Base-by-base conservation (phyloP, 1,139 yeast species). In the Maudiozyma humilis region DNA sequence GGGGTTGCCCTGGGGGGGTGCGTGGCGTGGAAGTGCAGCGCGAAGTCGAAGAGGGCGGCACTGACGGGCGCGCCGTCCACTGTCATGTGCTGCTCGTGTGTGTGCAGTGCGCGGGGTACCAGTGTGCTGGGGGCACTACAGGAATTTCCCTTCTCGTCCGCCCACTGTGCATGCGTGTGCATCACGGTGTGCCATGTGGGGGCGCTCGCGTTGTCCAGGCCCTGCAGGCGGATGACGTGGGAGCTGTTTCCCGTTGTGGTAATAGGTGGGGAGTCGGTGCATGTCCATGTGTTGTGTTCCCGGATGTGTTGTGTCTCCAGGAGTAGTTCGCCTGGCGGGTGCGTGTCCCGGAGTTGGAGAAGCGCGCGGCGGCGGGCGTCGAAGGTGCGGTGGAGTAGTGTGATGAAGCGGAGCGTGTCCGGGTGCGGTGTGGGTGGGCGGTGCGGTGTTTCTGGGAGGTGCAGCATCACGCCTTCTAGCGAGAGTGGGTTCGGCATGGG, bases 101-200 rank as follows among this genome's bases (percentile, higher is more conserved):
- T 75, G 64, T 83, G 93, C 89, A 91, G 82, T 43, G 91, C 93
- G 70, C 93, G 76, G 60, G 93, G 93, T 71, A 91, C 77, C 45
- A 82, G 85, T 63, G 83, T 81, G 65, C 83, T 69, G 27, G 27
- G 10, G 10, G 8, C 6, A 6, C 27, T 23, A 6, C 27, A 6
- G 6, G 27, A 10, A 23, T 6, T 23, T 6, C 10, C 6, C 10
- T 23, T 23, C 27, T 23, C 27, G n/a, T n/a, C n/a, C n/a, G n/a
- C n/a, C n/a, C n/a, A n/a, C n/a, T n/a, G n/a, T n/a, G n/a, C n/a
- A n/a, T n/a, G n/a, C n/a, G n/a, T n/a, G n/a, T n/a, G n/a, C n/a
- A n/a, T n/a, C n/a, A n/a, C n/a, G n/a, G n/a, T n/a, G n/a, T n/a
- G n/a, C n/a, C n/a, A n/a, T n/a, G n/a, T n/a, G n/a, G n/a, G n/a